Base-by-base conservation (phyloP, 768 basidiomycete genomes). In the Xerocomellus amylosporus region DNA sequence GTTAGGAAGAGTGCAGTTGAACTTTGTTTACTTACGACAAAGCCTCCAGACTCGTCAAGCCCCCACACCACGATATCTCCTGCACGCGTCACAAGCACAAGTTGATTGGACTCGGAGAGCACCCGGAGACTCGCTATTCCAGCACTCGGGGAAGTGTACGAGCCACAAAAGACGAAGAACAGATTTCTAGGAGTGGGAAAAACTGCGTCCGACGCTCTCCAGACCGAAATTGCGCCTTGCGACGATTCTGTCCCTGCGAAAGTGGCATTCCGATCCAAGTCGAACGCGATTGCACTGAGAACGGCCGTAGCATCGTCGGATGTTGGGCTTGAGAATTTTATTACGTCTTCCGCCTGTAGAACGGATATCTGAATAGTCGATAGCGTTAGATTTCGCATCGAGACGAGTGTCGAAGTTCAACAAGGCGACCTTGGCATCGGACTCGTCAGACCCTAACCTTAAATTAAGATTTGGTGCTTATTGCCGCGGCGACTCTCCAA, bases 51-150 rank as follows among this genome's bases (percentile, higher is more conserved):
- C 19, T 84, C 77, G 50, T 83, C 77, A 43, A 90, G 61, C 14
- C 79, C 72, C 43, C 89, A 67, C 38, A 85, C 83, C 9, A 83
- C 84, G 52, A 98, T 93, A 64, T 97, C 95, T 47, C 96, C 96
- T 8, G 83, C 81, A 8, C 83, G 78, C 59, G 85, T 83, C 14
- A 96, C 79, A 9, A 86, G 67, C 5, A 79, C 83, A 10, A 98
- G 72, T 2, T 77, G 75, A 45, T 84, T 77, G n/a, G 78, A 77
- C 59, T 97, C 94, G 5, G 87, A 76, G 26, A 93, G 74, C 45
- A 91, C 81, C 49, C 80, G 79, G 51, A 94, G 75, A 26, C 82
- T 82, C 14, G 90, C 69, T 13, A 88, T 75, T 65, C 88, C 79
- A 12, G 73, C 44, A 24, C 59, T 52, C 9, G 54, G 37, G 13